Evolutionary conservation across 2,329 filamentous ascomycete species (phyloP), one percentile per base, ranked within the genome.

Genomic region (Albophoma yamanashiensis): DNA sequence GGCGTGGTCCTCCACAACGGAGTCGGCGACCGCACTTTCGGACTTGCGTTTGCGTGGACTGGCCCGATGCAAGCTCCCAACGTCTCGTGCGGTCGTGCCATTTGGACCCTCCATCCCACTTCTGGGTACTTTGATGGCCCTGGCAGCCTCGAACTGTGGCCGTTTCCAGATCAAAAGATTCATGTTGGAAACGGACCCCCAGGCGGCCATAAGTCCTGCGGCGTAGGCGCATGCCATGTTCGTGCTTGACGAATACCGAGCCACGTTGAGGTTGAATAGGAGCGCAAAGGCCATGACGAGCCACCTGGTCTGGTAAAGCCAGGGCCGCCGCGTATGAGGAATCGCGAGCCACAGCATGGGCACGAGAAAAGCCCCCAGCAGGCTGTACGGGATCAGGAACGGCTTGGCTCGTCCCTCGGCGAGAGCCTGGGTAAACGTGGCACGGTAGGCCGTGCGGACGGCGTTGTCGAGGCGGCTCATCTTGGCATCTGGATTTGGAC

Each of bases 61-160:
- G 57, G 61, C 62, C 57, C 50, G 45, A n/a, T 43, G 59, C 22
- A 39, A 45, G 36, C 59, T 55, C 1, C 36, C 55, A 42, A 40
- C 25, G 14, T 17, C 11, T 39, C 56, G 27, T 6, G 53, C 39
- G 15, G 20, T 4, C 9, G 31, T 22, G 50, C 31, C 50, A n/a
- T n/a, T 22, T n/a, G 34, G 42, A 40, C 2, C 20, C 15, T 38
- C 40, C 1, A 38, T 25, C 36, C 47, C 40, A 14, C 15, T 31
- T 36, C 43, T 43, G 22, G 15, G 60, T 25, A 65, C 40, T 61
- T 72, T 76, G 58, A 79, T 69, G 0, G 81, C 75, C 63, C 84
- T 77, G 62, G 78, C 82, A 0, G 79, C 79, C 25, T 84, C 80
- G 67, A 79, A 80, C 68, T 87, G 84, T 4, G 83, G 82, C 22